Base-by-base conservation (phyloP, 2,329 filamentous ascomycete genomes). In the Fusarium oxysporum region DNA sequence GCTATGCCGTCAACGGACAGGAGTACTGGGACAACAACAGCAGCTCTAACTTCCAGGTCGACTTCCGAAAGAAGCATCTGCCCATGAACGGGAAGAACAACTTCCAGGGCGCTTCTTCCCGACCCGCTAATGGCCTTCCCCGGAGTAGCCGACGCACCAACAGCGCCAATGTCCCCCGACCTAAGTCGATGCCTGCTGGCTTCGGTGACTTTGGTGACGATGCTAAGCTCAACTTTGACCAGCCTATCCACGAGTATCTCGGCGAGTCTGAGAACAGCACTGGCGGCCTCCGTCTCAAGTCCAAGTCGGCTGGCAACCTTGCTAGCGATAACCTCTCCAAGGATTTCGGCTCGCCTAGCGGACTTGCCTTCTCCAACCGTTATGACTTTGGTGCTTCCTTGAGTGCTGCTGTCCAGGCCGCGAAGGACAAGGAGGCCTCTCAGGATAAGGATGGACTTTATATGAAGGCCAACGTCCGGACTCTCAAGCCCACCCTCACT, bases 311-410 rank as follows among this genome's bases (percentile, higher is more conserved):
- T 48, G 76, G 86, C 50, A 91, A 88, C 74, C 81, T 93, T 61
- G 88, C 92, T 30, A 90, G 88, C 60, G 90, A 93, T 72, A 90
- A 88, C 74, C 79, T 91, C 25, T 78, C 88, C 76, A 82, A 85
- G 78, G 80, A 85, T 38, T 79, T 90, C 30, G 80, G 87, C 1
- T 83, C 88, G 4, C 88, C 89, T 2, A 90, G 88, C 72, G 90
- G 91, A 32, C 91, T 93, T 76, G 93, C 92, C 23, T 98, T 98
- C 81, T 93, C 94, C 51, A 95, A 95, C 82, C 92, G 96, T 60
- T 99, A 99, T 81, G 96, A 98, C 84, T 98, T 99, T 81, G 92
- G 93, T 69, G 94, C 94, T n/a, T 98, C 96, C 1, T 87, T 98
- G 35, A 92, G 89, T 59, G 94, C 95, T 57, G 95, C 94, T 17